Evolutionary conservation across 2,329 filamentous ascomycete genomes (phyloP).

Genomic region (Cladosporium colombiae): DNA sequence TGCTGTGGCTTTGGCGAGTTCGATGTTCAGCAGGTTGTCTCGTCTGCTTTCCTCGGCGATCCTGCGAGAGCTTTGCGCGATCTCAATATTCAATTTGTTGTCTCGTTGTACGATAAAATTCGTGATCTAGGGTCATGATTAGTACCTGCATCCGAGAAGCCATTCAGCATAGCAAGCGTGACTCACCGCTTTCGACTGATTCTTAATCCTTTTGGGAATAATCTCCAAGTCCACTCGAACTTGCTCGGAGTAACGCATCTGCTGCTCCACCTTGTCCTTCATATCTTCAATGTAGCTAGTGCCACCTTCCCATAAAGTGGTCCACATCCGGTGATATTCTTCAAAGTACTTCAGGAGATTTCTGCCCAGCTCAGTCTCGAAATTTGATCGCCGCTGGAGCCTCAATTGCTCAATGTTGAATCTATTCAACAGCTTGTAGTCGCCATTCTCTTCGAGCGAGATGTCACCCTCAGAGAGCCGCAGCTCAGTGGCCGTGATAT

Average conservation of each 20-base stretch:
- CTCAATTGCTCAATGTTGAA: slow-evolving; percentile 38
- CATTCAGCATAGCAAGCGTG: neutral
- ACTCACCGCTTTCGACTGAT: slow-evolving; percentile 37
- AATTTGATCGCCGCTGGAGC: slow-evolving; percentile 35
- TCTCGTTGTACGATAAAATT: slow-evolving; percentile 37
- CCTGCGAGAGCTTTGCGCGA: slow-evolving; percentile 36
- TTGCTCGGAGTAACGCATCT: slow-evolving; percentile 36
- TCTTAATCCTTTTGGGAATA: slow-evolving; percentile 38
- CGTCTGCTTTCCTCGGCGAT: slow-evolving; percentile 38
- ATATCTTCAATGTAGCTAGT: slow-evolving; percentile 38
- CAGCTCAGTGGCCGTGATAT: slow-evolving; percentile 36
- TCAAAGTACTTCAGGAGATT: slow-evolving; percentile 38
- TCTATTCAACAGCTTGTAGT: slow-evolving; percentile 39
- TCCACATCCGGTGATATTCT: slow-evolving; percentile 35
- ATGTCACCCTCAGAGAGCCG: slow-evolving; percentile 37
- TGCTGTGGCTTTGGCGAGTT: slow-evolving; percentile 38
- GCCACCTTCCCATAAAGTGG: slow-evolving; percentile 34
- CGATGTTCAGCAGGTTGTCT: slow-evolving; percentile 38
- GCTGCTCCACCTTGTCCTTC: slow-evolving; percentile 39
- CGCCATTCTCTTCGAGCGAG: slow-evolving; percentile 36
- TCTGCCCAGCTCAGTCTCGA: slow-evolving; percentile 36
- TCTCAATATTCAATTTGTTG: slow-evolving; percentile 37
- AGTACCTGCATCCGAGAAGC: neutral
- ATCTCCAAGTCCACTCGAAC: slow-evolving; percentile 36
- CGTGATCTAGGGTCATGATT: slow-evolving; percentile 29